Evolutionary conservation across 148 eudicot species (phyloP).

Genomic region (Persicaria maculosa): DNA sequence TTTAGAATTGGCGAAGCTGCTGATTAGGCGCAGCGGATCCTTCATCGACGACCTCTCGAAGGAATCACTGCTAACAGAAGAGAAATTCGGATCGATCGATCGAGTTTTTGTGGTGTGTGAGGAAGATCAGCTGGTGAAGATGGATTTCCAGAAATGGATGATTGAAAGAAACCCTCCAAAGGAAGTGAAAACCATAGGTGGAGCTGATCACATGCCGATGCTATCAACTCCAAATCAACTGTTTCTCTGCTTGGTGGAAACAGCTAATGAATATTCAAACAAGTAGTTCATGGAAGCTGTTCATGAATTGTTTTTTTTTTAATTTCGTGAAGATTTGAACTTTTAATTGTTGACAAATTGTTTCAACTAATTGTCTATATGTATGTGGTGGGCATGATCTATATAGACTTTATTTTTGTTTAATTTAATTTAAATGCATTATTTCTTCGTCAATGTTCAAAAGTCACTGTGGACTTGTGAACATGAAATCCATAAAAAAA

Average conservation of each 20-base stretch:
- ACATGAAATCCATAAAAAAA: not conserved
- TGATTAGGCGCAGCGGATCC: constrained; percentile 28
- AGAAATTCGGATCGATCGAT: constrained; percentile 28
- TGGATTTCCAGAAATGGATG: constrained; percentile 38
- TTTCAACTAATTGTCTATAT: no score
- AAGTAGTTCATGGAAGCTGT: not conserved
- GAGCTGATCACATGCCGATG: constrained; percentile 61
- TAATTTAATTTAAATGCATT: not conserved
- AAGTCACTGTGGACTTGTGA: not conserved
- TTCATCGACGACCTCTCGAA: constrained; percentile 35
- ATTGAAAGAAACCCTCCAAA: constrained; percentile 28
- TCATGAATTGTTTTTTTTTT: no score
- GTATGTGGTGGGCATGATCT: no score
- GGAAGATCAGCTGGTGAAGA: constrained; percentile 25
- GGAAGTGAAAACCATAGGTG: constrained; percentile 30
- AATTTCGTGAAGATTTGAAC: no score
- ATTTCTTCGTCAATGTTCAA: not conserved
- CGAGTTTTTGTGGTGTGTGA: constrained; percentile 29
- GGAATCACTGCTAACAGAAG: constrained; percentile 20
- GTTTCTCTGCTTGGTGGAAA: constrained; percentile 24
- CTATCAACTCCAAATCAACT: constrained; percentile 32
- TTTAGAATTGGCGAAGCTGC: constrained; percentile 24
- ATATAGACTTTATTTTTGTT: no score
- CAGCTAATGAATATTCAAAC: constrained; percentile 18
- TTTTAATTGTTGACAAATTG: no score